phyloP scores from a whole-genome alignment of 1,284 basidiomycete genomes.

The Flammula alnicola region DNA sequence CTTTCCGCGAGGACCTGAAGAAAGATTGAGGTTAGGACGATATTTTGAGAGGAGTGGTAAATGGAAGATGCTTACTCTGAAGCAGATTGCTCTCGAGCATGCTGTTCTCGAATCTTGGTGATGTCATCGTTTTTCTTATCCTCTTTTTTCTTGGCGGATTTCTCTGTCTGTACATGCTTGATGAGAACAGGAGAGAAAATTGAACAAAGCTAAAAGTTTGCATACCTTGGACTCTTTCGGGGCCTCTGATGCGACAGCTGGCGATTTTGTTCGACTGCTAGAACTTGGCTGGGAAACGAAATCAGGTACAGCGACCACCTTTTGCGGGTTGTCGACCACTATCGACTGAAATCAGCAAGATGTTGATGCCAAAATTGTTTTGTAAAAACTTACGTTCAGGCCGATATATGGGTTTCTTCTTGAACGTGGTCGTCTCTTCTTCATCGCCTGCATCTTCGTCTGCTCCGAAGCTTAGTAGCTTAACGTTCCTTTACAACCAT shows the following conservation, averaged over 20 bases:
- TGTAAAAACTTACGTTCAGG: slow-evolving; percentile 72
- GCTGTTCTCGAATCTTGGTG: slow-evolving; percentile 73
- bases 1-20: slow-evolving; percentile 64
- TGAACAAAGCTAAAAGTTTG: background rate
- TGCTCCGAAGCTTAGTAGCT: slow-evolving; percentile 85
- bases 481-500: slow-evolving; percentile 69
- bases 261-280: slow-evolving; percentile 13
- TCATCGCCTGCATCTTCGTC: slow-evolving; percentile 72
- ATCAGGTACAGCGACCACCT: slow-evolving; percentile 35
- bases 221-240: slow-evolving; percentile 20
- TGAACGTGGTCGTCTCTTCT: slow-evolving; percentile 52
- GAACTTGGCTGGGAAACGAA: slow-evolving; percentile 35
- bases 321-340: slow-evolving; percentile 59
- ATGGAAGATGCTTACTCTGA: slow-evolving; percentile 46
- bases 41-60: slow-evolving; percentile 9
- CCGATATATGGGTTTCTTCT: slow-evolving; percentile 81
- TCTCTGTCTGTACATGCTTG: slow-evolving; percentile 25
- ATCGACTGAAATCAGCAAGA: slow-evolving; percentile 11
- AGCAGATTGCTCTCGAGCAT: slow-evolving; percentile 68
- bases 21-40: background rate
- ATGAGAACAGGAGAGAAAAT: too few species aligned
- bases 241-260: slow-evolving; percentile 7
- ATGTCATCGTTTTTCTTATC: slow-evolving; percentile 58
- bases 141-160: slow-evolving; percentile 42
- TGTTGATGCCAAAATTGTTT: background rate